A percentile compares a stretch with the other conserved stretches of the same genome.
These are phyloP conservation scores for Ilex paraguariensis DNA, from an alignment of 305 asterid species.

Conservation along the genomic window DNA sequence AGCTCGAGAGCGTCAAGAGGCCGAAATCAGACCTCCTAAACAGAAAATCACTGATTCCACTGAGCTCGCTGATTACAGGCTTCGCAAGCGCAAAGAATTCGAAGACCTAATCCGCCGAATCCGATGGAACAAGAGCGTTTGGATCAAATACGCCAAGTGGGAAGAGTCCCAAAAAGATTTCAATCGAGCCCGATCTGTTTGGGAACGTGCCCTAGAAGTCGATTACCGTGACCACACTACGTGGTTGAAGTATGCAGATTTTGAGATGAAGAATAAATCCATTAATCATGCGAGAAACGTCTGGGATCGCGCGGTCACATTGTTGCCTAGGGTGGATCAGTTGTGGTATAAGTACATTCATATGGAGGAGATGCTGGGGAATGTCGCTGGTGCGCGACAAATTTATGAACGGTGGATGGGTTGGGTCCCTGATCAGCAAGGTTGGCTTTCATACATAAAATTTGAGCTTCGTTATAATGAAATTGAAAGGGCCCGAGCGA, in stretches of 20 bases:
- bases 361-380: conserved; percentile 57
- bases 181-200: conserved; percentile 67
- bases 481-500: conserved; percentile 57
- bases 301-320: conserved; percentile 56
- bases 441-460: conserved; percentile 73
- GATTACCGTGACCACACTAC: conserved; percentile 68
- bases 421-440: conserved; percentile 79
- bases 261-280: conserved; percentile 74
- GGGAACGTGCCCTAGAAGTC: conserved; percentile 88
- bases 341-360: conserved; percentile 71
- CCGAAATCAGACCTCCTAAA: conserved; percentile 74
- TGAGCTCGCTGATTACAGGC: conserved; percentile 66
- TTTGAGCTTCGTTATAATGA: conserved; percentile 78
- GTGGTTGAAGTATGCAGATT: conserved; percentile 84
- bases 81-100: conserved; percentile 64
- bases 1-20: conserved; percentile 68
- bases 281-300: conserved; percentile 55
- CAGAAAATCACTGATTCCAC: conserved; percentile 64
- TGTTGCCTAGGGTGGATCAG: conserved; percentile 71
- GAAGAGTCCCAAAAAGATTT: conserved; percentile 83
- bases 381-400: conserved; percentile 50
- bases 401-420: conserved; percentile 71
- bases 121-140: conserved; percentile 73
- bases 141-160: conserved; percentile 91
- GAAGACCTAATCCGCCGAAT: conserved; percentile 70